phyloP scores from a whole-genome alignment of 352 stramenopile genomes.

The Phytophthora pisi region DNA sequence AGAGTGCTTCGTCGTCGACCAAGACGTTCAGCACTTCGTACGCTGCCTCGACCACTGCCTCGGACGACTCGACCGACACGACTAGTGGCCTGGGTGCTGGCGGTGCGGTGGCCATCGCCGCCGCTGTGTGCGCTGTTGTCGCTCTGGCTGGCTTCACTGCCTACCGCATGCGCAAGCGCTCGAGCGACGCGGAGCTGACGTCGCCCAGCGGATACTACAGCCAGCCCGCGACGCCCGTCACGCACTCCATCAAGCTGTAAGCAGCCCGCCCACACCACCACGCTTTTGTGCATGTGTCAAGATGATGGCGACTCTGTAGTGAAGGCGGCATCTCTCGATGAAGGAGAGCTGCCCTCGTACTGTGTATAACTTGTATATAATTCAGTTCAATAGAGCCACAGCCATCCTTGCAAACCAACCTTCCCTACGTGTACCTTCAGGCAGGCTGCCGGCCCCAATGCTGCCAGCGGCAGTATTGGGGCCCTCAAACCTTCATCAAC shows the following conservation, averaged over 20 bases:
- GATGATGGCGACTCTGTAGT: conserved; percentile 28
- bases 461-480: no score
- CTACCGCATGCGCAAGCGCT: conserved; percentile 39
- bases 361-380: conserved; percentile 39
- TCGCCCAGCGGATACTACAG: conserved; percentile 38
- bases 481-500: no score
- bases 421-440: neutral
- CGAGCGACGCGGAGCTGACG: conserved; percentile 17
- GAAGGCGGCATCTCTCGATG: conserved; percentile 2
- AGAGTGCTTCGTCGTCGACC: conserved; percentile 23
- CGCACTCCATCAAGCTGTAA: conserved; percentile 29
- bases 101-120: conserved; percentile 18
- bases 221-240: conserved; percentile 25
- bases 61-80: neutral
- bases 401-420: conserved; percentile 16
- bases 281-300: conserved; percentile 36
- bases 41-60: conserved; percentile 13
- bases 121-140: conserved; percentile 36
- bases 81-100: neutral
- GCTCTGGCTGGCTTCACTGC: conserved; percentile 44
- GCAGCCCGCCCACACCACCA: conserved; percentile 9
- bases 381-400: conserved; percentile 26
- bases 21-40: conserved; percentile 34
- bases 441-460: no score
- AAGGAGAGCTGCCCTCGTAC: conserved; percentile 7